Conservation (phyloP, 1,139 yeast genomes). For the Lodderomyces margitis region DNA sequence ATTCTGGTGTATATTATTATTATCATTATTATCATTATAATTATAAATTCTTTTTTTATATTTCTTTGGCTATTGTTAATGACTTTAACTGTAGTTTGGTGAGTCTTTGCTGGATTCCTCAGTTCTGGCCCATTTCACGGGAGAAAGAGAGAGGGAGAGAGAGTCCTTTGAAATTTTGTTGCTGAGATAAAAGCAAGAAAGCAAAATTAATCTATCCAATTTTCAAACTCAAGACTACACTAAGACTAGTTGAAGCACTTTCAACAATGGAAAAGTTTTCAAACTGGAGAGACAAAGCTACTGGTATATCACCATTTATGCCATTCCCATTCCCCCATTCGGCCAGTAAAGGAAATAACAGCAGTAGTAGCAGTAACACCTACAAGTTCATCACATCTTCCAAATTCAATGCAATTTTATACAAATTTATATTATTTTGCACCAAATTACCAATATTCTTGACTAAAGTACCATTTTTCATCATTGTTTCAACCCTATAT, state of each 20-base stretch:
- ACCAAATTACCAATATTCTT: conserved; percentile 19
- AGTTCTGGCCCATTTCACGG: not conserved
- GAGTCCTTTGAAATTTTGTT: no score
- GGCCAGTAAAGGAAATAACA: conserved; percentile 3
- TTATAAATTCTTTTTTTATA: not conserved
- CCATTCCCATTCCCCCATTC: conserved; percentile 35
- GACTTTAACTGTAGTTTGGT: no score
- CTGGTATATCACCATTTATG: conserved; percentile 79
- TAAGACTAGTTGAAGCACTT: no score
- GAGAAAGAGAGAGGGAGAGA: no score
- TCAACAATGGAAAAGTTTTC: conserved; percentile 72
- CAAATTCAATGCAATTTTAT: conserved; percentile 4
- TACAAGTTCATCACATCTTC: not conserved
- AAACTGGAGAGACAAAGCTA: conserved; percentile 73
- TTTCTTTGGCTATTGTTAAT: not conserved
- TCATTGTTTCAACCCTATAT: conserved; percentile 18
- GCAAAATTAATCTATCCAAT: no score
- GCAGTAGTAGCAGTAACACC: not conserved
- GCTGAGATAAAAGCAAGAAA: no score
- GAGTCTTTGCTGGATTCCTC: no score
- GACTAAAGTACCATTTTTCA: conserved; percentile 28
- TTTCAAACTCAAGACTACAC: no score
- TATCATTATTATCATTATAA: conserved; percentile 1
- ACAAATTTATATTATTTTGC: conserved; percentile 5
- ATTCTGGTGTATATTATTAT: conserved; percentile 2